Evolutionary conservation across 139 green algal genomes (phyloP).

Genomic region (Tetraselmis chui): DNA sequence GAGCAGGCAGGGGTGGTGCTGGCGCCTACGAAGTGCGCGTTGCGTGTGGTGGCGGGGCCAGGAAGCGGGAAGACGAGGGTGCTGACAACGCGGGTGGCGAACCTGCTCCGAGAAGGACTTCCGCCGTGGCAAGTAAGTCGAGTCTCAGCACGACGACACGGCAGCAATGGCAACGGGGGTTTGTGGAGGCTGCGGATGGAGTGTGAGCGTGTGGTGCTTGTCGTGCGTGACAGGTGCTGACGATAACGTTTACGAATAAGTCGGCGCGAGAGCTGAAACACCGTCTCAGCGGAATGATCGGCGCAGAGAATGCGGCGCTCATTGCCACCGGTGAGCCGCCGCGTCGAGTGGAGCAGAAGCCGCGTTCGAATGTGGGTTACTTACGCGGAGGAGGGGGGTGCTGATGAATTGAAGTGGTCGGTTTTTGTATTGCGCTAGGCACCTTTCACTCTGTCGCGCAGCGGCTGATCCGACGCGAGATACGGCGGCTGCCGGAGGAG

Average conservation of each 20-base stretch:
- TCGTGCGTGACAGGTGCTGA: not conserved
- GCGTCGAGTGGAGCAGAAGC: too few species aligned
- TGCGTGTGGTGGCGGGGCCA: slow-evolving; percentile 7
- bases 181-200: too few species aligned
- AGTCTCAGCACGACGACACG: too few species aligned
- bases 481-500: not conserved
- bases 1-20: slow-evolving; percentile 3
- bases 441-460: not conserved
- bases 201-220: not conserved
- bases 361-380: too few species aligned
- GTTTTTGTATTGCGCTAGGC: not conserved
- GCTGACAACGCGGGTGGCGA: slow-evolving; percentile 25
- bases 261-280: not conserved
- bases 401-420: too few species aligned
- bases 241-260: not conserved
- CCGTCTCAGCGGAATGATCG: not conserved
- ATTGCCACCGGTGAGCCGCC: not conserved
- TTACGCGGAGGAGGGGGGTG: too few species aligned
- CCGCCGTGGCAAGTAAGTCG: not conserved
- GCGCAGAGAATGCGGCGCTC: not conserved
- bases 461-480: not conserved
- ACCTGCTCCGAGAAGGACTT: slow-evolving; percentile 19
- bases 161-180: not conserved
- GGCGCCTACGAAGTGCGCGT: not conserved
- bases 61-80: slow-evolving; percentile 40